Base-by-base conservation (phyloP, 2,329 filamentous ascomycete species). In the Microcyclospora pomicola region DNA sequence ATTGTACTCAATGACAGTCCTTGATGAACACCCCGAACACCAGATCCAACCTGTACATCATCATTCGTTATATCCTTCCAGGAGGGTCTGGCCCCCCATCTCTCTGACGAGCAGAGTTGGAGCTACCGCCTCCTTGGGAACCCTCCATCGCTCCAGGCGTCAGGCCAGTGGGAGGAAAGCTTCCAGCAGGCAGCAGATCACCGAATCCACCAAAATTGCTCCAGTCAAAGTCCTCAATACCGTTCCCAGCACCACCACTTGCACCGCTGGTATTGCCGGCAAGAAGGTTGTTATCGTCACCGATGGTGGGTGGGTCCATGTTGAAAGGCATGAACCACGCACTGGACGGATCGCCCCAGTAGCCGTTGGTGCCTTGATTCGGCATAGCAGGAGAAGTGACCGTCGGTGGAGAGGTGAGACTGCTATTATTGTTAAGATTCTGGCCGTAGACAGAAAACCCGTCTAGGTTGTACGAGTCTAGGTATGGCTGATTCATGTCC, bases 301-400 rank as follows among this genome's bases (percentile, higher is more conserved):
- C 61, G 13, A 56, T 44, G 2, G 48, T 50, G 0, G 82, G 77
- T 14, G 85, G 82, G 41, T 91, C 82, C 61, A 93, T 76, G 55
- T 93, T 92, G 61, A 94, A 93, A 1, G 87, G 85, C 66, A 93
- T 77, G 59, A 92, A 93, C 83, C 87, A 96, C 5, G 82, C 83
- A 37, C 78, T 80, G 33, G 60, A 63, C 1, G 63, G 61, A 41
- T 67, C 63, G 42, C 51, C 49, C 47, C 50, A 56, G 42, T 49
- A 50, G 27, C 48, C 50, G 14, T 38, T 42, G 53, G 14, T 42
- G 36, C 43, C 39, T 15, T 37, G 19, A 9, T 31, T 9, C 14
- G 30, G 12, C 30, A 31, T 31, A 5, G 30, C 30, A 15, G 12
- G 12, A n/a, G 30, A 31, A n/a, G 12, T n/a, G 12, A 31, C 14